Evolutionary conservation across 768 basidiomycete genomes (phyloP).

Genomic region (Chiua virens): DNA sequence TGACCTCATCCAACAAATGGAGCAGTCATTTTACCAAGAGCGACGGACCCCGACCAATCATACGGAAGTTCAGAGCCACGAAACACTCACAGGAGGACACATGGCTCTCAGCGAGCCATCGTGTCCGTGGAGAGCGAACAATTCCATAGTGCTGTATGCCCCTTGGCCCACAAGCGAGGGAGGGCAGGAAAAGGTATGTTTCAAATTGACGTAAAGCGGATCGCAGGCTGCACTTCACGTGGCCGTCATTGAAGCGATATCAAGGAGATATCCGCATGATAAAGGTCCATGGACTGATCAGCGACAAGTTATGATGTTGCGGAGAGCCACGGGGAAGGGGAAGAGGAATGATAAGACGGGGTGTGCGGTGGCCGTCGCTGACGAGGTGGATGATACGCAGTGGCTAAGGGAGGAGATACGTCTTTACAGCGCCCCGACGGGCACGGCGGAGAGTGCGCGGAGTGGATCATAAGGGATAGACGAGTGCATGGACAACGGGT

Average conservation of each 20-base stretch:
- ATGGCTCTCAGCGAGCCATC: constrained; percentile 17
- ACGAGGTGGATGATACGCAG: constrained; percentile 3
- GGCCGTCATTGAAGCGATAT: constrained; percentile 14
- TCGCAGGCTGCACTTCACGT: constrained; percentile 20
- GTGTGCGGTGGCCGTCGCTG: background rate
- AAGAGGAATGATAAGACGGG: background rate
- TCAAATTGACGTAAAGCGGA: constrained; percentile 29
- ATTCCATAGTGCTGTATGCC: constrained; percentile 16
- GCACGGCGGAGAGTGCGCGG: constrained; percentile 14
- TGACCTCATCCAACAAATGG: constrained; percentile 15
- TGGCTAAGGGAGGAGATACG: background rate
- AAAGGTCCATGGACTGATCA: constrained; percentile 24
- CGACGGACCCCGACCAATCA: constrained; percentile 6
- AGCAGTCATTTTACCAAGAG: constrained; percentile 18
- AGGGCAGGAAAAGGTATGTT: constrained; percentile 32
- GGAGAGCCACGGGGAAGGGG: background rate
- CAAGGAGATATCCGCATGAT: constrained; percentile 28
- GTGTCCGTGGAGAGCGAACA: constrained; percentile 30
- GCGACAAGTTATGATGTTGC: background rate
- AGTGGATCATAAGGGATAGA: constrained; percentile 12
- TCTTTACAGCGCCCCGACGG: constrained; percentile 16
- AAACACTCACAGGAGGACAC: constrained; percentile 13
- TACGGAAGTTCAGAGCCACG: constrained; percentile 11
- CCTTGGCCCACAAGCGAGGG: constrained; percentile 31
- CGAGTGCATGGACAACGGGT: constrained; percentile 26